Conservation (phyloP, 164 flowering plant species). For the Macadamia integrifolia region DNA sequence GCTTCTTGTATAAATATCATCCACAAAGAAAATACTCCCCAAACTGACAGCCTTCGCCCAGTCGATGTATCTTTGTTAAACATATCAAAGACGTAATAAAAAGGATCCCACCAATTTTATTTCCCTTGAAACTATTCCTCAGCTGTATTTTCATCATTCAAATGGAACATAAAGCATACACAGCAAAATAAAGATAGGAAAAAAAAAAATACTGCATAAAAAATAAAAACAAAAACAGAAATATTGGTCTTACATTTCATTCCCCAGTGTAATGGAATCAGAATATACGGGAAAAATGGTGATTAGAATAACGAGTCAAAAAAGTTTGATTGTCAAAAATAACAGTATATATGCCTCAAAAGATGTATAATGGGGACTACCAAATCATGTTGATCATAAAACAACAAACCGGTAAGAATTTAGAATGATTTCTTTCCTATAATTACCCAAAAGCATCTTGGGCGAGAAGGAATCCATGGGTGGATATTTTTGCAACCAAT, state of each 20-base stretch:
- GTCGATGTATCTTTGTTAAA: too few species aligned
- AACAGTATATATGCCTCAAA: neutral
- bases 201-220: too few species aligned
- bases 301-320: neutral
- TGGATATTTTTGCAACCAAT: conserved; percentile 35
- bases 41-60: neutral
- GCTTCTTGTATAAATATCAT: neutral
- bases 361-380: too few species aligned
- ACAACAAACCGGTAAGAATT: neutral
- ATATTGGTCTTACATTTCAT: neutral
- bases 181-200: too few species aligned
- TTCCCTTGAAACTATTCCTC: neutral
- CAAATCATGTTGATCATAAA: neutral
- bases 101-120: too few species aligned
- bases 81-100: too few species aligned
- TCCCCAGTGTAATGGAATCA: neutral
- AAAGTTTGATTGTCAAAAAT: neutral
- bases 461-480: conserved; percentile 43
- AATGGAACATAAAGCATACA: neutral
- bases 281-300: neutral
- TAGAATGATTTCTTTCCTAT: conserved; percentile 1
- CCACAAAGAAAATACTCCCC: neutral
- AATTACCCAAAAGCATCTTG: conserved; percentile 55
- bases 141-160: neutral
- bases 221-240: too few species aligned